Percentiles rank a stretch among this genome's conserved stretches.
Conservation (phyloP, 2,329 filamentous ascomycete species). For the Fusarium sp. region DNA sequence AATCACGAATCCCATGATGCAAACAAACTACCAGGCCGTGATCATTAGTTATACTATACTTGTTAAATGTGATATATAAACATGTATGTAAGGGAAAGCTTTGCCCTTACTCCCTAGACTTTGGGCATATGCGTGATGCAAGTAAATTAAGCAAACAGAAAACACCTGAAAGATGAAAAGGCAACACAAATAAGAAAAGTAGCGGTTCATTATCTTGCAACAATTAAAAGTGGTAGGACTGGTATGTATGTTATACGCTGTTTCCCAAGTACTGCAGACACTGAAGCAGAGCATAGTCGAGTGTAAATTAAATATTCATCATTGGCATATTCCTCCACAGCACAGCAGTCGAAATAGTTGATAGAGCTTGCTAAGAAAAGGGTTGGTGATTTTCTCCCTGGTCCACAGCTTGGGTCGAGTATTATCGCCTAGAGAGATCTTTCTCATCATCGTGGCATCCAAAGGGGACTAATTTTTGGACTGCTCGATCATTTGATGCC, state of each 20-base stretch:
- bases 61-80: no score
- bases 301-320: neutral
- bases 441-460: neutral
- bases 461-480: slow-evolving; percentile 18
- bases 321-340: neutral
- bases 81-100: no score
- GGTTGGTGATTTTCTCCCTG: neutral
- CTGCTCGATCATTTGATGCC: slow-evolving; percentile 54
- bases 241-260: neutral
- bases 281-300: neutral
- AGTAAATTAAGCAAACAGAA: no score
- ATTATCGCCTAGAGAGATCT: neutral
- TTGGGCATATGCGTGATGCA: no score
- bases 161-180: neutral
- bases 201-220: neutral
- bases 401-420: neutral
- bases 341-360: neutral
- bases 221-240: neutral
- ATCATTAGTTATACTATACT: no score
- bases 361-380: neutral
- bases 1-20: no score
- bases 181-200: neutral
- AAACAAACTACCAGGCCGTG: no score
- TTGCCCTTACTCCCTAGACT: no score
- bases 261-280: neutral